phyloP scores from a whole-genome alignment of 495 filamentous ascomycete species.

The Tuber aestivum region DNA sequence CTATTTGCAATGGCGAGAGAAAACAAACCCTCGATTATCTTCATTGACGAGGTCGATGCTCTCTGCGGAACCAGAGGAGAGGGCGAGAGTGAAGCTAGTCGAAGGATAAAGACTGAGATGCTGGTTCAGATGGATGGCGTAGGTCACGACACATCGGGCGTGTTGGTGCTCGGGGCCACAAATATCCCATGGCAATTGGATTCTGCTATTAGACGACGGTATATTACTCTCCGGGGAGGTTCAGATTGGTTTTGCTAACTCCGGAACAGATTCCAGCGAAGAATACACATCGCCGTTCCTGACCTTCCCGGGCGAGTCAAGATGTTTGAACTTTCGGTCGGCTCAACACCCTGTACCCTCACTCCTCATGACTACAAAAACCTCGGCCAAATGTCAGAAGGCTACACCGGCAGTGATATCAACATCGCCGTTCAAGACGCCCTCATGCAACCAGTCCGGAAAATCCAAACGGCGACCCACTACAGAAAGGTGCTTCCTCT shows the following conservation, averaged over 20 bases:
- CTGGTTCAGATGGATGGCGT: conserved; percentile 99
- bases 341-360: conserved; percentile 82
- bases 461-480: conserved; percentile 97
- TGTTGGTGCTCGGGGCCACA: conserved; percentile 91
- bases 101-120: conserved; percentile 96
- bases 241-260: conserved; percentile 1
- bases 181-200: conserved; percentile 99
- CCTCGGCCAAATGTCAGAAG: conserved; percentile 75
- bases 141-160: conserved; percentile 85
- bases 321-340: conserved; percentile 95
- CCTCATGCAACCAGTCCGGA: conserved; percentile 93
- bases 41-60: conserved; percentile 98
- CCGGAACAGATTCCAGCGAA: conserved; percentile 63
- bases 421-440: conserved; percentile 94
- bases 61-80: conserved; percentile 94
- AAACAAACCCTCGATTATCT: conserved; percentile 97
- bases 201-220: conserved; percentile 87
- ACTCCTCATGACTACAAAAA: conserved; percentile 68
- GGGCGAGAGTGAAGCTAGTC: conserved; percentile 93
- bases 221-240: neutral
- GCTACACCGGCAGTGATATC: conserved; percentile 94
- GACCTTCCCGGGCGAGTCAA: conserved; percentile 82
- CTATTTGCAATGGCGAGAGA: conserved; percentile 97
- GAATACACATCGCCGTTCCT: conserved; percentile 91
- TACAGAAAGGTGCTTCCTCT: conserved; percentile 72